A percentile compares a stretch with the other conserved stretches of the same genome.
Evolutionary conservation across 2,329 filamentous ascomycete species (phyloP).

Genomic region (Penicillium verrucosum): DNA sequence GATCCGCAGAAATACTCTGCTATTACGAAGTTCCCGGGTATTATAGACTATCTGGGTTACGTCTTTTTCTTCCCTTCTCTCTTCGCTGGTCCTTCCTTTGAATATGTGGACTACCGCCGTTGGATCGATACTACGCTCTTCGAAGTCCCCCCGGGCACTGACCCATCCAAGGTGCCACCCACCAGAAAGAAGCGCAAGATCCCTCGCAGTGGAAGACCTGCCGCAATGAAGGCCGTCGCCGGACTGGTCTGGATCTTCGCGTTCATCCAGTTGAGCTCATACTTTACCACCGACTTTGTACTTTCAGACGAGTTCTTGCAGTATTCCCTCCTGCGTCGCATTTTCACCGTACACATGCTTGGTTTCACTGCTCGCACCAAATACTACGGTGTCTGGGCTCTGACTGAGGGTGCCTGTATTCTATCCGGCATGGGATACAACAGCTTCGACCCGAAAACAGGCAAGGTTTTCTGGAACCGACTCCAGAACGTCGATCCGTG

Average conservation of each 20-base stretch:
- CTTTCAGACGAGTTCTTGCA: constrained; percentile 64
- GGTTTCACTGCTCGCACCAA: constrained; percentile 80
- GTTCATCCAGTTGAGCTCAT: constrained; percentile 69
- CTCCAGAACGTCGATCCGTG: constrained; percentile 85
- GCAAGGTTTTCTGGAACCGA: constrained; percentile 84
- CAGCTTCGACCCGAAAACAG: constrained; percentile 78
- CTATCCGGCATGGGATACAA: constrained; percentile 92
- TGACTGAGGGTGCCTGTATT: constrained; percentile 93
- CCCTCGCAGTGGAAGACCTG: constrained; percentile 83
- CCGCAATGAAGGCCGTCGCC: constrained; percentile 67
- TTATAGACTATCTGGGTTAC: constrained; percentile 83
- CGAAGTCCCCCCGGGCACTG: constrained; percentile 73
- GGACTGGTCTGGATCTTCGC: constrained; percentile 76
- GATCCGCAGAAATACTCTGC: constrained; percentile 82
- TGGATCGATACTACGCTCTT: constrained; percentile 97
- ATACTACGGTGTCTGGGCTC: constrained; percentile 93
- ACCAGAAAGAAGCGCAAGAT: constrained; percentile 90
- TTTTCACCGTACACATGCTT: constrained; percentile 80
- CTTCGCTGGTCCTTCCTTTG: constrained; percentile 87
- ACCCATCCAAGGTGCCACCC: constrained; percentile 77
- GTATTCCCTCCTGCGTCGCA: constrained; percentile 66
- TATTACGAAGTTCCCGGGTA: constrained; percentile 66
- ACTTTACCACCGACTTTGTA: constrained; percentile 63
- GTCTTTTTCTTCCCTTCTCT: constrained; percentile 93
- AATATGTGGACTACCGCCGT: constrained; percentile 85